These are phyloP conservation scores for Bonia amplexicaulis DNA, from an alignment of 176 grass and related monocot species.

Conservation along the genomic window DNA sequence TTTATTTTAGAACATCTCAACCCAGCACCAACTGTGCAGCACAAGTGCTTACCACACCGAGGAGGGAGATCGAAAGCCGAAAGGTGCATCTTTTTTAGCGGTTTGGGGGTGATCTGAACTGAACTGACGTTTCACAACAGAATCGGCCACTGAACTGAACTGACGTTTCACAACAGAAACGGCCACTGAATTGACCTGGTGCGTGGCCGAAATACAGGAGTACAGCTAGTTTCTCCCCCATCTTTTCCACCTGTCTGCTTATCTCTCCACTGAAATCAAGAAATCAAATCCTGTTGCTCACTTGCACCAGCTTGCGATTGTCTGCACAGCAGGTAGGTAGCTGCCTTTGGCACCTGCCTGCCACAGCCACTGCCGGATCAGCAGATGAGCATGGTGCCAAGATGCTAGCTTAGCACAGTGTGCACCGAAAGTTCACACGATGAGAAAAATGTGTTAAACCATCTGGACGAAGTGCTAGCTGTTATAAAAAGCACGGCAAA, in stretches of 20 bases:
- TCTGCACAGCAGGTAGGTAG: not conserved
- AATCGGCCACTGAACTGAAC: not conserved
- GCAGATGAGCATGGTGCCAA: not conserved
- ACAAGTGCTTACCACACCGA: not conserved
- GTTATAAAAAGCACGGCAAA: no score
- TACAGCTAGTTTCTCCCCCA: no score
- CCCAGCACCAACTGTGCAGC: not conserved
- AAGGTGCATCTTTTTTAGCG: not conserved
- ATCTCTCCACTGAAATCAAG: slow-evolving; percentile 8
- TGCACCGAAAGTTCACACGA: no score
- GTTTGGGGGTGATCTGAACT: not conserved
- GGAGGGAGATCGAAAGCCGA: not conserved
- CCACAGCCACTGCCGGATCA: no score
- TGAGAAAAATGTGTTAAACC: no score
- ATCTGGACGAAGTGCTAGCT: not conserved
- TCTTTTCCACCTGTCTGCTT: not conserved
- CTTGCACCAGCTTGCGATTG: not conserved
- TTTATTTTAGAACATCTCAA: not conserved
- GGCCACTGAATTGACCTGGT: no score
- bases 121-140: slow-evolving; percentile 1
- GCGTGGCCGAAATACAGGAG: no score
- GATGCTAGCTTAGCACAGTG: not conserved
- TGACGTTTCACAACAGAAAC: not conserved
- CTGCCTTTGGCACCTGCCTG: not conserved
- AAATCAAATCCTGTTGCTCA: not conserved